Evolutionary conservation across 768 basidiomycete species (phyloP).

Genomic region (Mycena olivaceomarginata): DNA sequence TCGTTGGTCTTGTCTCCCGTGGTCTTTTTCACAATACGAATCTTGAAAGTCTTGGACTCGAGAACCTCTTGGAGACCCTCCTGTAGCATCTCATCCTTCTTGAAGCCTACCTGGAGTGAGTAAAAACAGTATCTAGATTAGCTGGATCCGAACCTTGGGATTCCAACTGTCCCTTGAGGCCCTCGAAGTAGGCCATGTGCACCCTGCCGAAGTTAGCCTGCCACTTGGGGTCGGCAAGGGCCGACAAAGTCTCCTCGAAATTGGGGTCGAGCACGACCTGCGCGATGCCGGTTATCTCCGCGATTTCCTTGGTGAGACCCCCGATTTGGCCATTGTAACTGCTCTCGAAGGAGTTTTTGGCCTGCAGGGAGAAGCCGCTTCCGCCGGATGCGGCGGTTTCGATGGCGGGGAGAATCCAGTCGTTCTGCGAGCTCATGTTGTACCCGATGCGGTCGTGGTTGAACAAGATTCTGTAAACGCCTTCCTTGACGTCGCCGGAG

Average conservation of each 20-base stretch:
- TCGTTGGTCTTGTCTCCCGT: constrained; percentile 51
- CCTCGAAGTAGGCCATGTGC: constrained; percentile 39
- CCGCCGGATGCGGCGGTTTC: constrained; percentile 51
- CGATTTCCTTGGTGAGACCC: constrained; percentile 52
- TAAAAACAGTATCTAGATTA: background rate
- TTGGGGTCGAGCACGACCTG: constrained; percentile 60
- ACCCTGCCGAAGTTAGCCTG: constrained; percentile 23
- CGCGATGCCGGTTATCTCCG: constrained; percentile 47
- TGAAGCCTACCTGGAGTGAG: constrained; percentile 49
- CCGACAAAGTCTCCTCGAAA: constrained; percentile 54
- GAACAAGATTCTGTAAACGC: constrained; percentile 62
- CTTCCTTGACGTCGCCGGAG: constrained; percentile 58
- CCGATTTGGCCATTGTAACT: constrained; percentile 53
- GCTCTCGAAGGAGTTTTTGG: constrained; percentile 55
- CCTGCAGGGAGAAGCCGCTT: constrained; percentile 53
- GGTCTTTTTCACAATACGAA: constrained; percentile 57
- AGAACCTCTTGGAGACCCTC: constrained; percentile 61
- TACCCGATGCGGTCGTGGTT: constrained; percentile 53
- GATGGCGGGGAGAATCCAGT: constrained; percentile 55
- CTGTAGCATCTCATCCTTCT: constrained; percentile 61
- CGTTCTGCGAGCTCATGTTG: constrained; percentile 51
- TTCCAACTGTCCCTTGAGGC: constrained; percentile 53
- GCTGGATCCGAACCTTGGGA: constrained; percentile 34
- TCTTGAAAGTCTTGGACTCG: constrained; percentile 57
- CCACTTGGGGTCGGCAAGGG: constrained; percentile 22